A percentile compares a stretch with the other conserved stretches of the same genome.
These are phyloP conservation scores for Datura wrightii DNA, from an alignment of 257 asterid species.

Conservation along the genomic window DNA sequence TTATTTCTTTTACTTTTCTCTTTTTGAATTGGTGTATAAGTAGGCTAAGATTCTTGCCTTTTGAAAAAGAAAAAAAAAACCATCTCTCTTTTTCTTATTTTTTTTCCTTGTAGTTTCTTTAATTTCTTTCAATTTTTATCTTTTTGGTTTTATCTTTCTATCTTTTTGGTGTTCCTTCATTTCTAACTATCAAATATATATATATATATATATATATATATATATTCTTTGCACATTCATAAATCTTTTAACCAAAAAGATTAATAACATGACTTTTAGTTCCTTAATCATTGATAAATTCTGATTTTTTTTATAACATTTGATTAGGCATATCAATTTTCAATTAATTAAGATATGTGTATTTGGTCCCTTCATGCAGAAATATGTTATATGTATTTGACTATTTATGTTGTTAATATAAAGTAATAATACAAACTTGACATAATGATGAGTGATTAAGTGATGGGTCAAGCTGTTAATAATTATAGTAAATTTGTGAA, in stretches of 20 bases:
- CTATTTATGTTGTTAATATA: too few relatives aligned
- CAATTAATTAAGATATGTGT: background rate
- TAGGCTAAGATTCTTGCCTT: constrained; percentile 25
- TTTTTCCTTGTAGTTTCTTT: background rate
- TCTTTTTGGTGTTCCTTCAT: too few relatives aligned
- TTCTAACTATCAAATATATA: too few relatives aligned
- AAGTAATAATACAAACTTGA: too few relatives aligned
- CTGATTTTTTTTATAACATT: background rate
- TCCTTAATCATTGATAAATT: background rate
- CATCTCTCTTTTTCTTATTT: background rate
- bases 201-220: too few relatives aligned
- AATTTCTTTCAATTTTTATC: background rate
- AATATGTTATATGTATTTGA: background rate
- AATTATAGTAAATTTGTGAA: background rate
- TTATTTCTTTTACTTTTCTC: too few relatives aligned
- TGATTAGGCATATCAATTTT: background rate
- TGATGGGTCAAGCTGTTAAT: background rate
- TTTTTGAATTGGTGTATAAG: background rate
- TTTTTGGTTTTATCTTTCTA: background rate
- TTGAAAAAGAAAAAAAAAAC: background rate
- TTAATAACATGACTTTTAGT: background rate
- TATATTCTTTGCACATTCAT: background rate
- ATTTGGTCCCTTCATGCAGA: background rate
- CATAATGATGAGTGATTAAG: background rate
- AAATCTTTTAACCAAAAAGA: background rate